A percentile compares a stretch with the other conserved stretches of the same genome.
Evolutionary conservation across 2,329 filamentous ascomycete genomes (phyloP).

Genomic region (Talaromyces sp.): DNA sequence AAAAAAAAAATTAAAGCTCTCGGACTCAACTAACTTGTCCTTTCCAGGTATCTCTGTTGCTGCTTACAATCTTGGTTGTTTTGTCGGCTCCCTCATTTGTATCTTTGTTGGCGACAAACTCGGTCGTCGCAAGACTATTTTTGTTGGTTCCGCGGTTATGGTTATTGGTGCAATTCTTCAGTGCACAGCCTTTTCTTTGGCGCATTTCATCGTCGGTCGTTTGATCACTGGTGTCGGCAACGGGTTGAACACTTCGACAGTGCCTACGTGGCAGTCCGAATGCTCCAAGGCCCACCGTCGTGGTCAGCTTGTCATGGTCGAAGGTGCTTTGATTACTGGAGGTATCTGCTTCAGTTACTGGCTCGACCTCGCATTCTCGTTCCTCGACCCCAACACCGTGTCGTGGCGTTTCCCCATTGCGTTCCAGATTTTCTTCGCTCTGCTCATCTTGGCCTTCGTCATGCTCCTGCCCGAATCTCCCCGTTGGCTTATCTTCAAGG

Average conservation of each 20-base stretch:
- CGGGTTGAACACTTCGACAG: slow-evolving; percentile 48
- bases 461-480: slow-evolving; percentile 53
- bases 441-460: slow-evolving; percentile 46
- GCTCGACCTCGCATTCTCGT: slow-evolving; percentile 50
- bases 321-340: slow-evolving; percentile 48
- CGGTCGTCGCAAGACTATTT: slow-evolving; percentile 48
- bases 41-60: slow-evolving; percentile 35
- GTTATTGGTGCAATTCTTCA: slow-evolving; percentile 47
- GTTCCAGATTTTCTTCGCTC: slow-evolving; percentile 54
- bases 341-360: slow-evolving; percentile 49
- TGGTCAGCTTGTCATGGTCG: slow-evolving; percentile 50
- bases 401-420: slow-evolving; percentile 54
- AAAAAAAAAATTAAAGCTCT: not conserved
- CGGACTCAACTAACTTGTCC: not conserved
- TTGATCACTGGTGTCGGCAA: slow-evolving; percentile 51
- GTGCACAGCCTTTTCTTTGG: slow-evolving; percentile 41
- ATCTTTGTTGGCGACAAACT: slow-evolving; percentile 49
- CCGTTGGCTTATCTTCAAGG: slow-evolving; percentile 54
- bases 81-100: slow-evolving; percentile 45
- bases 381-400: slow-evolving; percentile 44
- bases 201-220: slow-evolving; percentile 49
- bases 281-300: slow-evolving; percentile 48
- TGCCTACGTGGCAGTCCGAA: slow-evolving; percentile 50
- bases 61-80: slow-evolving; percentile 47
- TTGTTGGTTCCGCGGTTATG: slow-evolving; percentile 46